Percentiles rank a stretch among this genome's conserved stretches.
These are phyloP conservation scores for Wickerhamiella sergipiensis DNA, from an alignment of 805 yeast genomes.

Conservation along the genomic window DNA sequence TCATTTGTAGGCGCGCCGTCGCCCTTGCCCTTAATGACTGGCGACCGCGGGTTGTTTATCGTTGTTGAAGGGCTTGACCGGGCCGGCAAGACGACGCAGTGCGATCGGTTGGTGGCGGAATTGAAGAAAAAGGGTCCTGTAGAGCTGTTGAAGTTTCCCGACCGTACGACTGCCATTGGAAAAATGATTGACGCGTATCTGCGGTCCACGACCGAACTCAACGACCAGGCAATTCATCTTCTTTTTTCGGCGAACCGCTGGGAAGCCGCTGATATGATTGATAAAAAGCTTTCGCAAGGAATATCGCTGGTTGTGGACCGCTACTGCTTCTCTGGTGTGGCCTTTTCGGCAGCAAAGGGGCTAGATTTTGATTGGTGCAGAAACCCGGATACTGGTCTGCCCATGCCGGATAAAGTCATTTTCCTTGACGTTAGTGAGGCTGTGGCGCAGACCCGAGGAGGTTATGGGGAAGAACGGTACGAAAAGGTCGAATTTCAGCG, in stretches of 20 bases:
- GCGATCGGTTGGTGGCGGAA: slow-evolving; percentile 28
- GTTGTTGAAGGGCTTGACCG: slow-evolving; percentile 89
- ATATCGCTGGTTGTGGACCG: slow-evolving; percentile 60
- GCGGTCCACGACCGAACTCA: slow-evolving; percentile 33
- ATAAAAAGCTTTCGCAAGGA: slow-evolving; percentile 36
- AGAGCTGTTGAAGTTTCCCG: slow-evolving; percentile 67
- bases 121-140: slow-evolving; percentile 25
- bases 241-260: slow-evolving; percentile 89
- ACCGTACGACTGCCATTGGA: slow-evolving; percentile 74
- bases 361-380: slow-evolving; percentile 64
- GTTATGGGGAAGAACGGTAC: slow-evolving; percentile 91
- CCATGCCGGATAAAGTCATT: slow-evolving; percentile 71
- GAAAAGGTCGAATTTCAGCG: slow-evolving; percentile 63
- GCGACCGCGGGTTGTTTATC: slow-evolving; percentile 46
- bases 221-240: slow-evolving; percentile 75
- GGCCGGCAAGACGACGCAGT: slow-evolving; percentile 88
- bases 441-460: slow-evolving; percentile 40
- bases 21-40: not conserved
- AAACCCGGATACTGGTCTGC: slow-evolving; percentile 70
- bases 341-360: slow-evolving; percentile 81
- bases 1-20: not conserved
- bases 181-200: slow-evolving; percentile 61
- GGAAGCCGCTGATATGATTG: slow-evolving; percentile 52
- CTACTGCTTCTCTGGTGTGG: slow-evolving; percentile 85
- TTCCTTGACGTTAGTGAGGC: slow-evolving; percentile 51